Percentiles rank a stretch among this genome's conserved stretches.
These are phyloP conservation scores for Martensiomyces pterosporus DNA, from an alignment of 192 early-diverging fungal genomes.

Conservation along the genomic window DNA sequence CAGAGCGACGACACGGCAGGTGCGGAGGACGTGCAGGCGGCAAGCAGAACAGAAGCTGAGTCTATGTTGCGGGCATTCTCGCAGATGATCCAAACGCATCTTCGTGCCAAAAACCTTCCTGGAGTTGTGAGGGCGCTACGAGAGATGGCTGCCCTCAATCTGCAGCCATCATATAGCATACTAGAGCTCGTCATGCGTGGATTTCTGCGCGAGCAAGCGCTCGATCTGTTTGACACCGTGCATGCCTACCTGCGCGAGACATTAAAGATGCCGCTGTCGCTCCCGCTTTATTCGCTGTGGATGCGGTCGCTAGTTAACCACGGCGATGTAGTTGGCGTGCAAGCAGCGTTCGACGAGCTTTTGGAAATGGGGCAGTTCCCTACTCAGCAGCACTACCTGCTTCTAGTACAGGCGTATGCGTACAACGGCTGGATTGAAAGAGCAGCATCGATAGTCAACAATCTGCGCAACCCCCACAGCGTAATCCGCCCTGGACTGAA, in stretches of 20 bases:
- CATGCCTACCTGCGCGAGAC: constrained; percentile 34
- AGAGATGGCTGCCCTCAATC: constrained; percentile 11
- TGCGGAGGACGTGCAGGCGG: background rate
- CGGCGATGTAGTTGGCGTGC: constrained; percentile 38
- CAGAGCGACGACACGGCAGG: background rate
- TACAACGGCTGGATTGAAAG: constrained; percentile 37
- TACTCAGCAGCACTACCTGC: constrained; percentile 38
- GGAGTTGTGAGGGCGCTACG: constrained; percentile 29
- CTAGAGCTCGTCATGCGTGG: constrained; percentile 31
- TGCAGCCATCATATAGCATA: constrained; percentile 19
- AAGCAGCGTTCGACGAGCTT: constrained; percentile 46
- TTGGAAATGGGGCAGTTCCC: constrained; percentile 40
- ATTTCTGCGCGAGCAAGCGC: constrained; percentile 37
- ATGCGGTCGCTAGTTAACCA: constrained; percentile 43
- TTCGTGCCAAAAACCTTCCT: constrained; percentile 25
- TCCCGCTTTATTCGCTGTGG: constrained; percentile 43
- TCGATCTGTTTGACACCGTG: constrained; percentile 40
- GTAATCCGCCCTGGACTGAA: constrained; percentile 15
- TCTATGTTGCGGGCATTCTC: constrained; percentile 4
- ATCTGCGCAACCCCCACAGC: constrained; percentile 33
- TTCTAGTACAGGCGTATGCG: constrained; percentile 41
- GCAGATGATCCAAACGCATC: constrained; percentile 23
- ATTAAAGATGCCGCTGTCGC: constrained; percentile 31
- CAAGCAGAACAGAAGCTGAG: background rate
- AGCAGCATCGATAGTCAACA: constrained; percentile 34